Conservation (phyloP, 2,329 filamentous ascomycete species). For the Fusarium verticillioides region DNA sequence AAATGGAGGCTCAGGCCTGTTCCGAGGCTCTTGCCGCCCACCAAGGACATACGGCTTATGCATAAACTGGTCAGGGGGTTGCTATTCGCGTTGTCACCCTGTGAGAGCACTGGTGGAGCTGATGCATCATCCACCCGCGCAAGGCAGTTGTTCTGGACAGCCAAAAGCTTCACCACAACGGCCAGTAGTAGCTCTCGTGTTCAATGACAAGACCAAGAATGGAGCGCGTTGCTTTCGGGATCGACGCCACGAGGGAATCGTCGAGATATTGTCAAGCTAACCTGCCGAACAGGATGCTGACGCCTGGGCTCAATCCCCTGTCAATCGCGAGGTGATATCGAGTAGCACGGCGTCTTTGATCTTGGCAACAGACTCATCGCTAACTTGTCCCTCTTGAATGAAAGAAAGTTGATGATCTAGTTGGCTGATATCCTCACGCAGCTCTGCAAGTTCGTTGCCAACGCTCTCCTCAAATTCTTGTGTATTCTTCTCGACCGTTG, state of each 20-base stretch:
- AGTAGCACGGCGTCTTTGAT: constrained; percentile 10
- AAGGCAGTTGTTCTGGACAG: not conserved
- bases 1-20: accelerated
- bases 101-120: too few relatives aligned
- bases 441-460: constrained; percentile 6
- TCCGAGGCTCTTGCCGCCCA: not conserved
- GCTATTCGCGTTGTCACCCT: not conserved
- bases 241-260: not conserved
- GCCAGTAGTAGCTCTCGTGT: not conserved
- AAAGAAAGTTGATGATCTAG: not conserved
- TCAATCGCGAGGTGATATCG: constrained; percentile 1
- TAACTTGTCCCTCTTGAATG: not conserved
- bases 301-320: not conserved
- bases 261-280: too few relatives aligned
- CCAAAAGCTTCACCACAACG: too few relatives aligned
- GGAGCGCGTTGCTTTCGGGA: too few relatives aligned
- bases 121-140: not conserved
- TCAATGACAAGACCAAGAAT: not conserved
- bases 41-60: not conserved
- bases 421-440: constrained; percentile 13
- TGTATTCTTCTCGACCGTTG: not conserved
- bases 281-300: not conserved
- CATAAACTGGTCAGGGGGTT: accelerated
- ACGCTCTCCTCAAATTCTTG: not conserved
- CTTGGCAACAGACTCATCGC: constrained; percentile 4